Conservation (phyloP, 78 protist genomes). For the Fonticula alba region DNA sequence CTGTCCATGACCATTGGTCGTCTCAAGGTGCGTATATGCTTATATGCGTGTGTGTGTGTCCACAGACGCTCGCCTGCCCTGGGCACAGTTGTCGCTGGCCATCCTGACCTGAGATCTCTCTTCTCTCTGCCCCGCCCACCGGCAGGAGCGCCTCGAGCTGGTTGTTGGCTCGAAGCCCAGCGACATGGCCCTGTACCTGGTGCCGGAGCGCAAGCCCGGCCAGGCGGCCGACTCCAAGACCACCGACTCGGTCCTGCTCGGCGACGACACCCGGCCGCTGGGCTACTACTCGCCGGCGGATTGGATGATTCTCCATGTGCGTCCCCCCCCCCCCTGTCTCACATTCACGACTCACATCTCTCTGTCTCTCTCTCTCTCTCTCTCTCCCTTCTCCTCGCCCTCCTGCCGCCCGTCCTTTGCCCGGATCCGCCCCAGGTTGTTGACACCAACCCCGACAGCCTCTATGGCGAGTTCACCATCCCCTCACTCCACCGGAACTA, state of each 20-base stretch:
- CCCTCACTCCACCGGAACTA: constrained; percentile 24
- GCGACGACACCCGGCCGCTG: constrained; percentile 10
- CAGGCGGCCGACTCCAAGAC: too few relatives aligned
- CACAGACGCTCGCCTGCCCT: not conserved
- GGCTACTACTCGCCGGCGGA: constrained; percentile 20
- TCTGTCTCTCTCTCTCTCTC: too few relatives aligned
- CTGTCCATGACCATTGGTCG: not conserved
- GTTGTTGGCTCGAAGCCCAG: constrained; percentile 4
- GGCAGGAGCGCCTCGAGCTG: constrained; percentile 6
- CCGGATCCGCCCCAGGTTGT: not conserved
- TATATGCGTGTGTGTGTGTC: not conserved
- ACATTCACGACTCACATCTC: too few relatives aligned
- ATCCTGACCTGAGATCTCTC: not conserved
- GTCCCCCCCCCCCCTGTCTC: not conserved
- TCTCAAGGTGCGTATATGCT: constrained; percentile 6
- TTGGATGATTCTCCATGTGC: constrained; percentile 4
- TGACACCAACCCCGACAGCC: not conserved
- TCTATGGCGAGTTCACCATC: constrained; percentile 9
- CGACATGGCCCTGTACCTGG: constrained; percentile 4
- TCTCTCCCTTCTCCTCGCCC: too few relatives aligned
- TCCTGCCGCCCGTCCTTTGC: too few relatives aligned
- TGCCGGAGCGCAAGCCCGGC: not conserved
- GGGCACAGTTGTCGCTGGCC: not conserved
- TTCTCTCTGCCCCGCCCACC: not conserved
- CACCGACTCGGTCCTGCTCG: too few relatives aligned